Conservation (phyloP, 768 basidiomycete genomes). For the Xerocomellus intermedius region DNA sequence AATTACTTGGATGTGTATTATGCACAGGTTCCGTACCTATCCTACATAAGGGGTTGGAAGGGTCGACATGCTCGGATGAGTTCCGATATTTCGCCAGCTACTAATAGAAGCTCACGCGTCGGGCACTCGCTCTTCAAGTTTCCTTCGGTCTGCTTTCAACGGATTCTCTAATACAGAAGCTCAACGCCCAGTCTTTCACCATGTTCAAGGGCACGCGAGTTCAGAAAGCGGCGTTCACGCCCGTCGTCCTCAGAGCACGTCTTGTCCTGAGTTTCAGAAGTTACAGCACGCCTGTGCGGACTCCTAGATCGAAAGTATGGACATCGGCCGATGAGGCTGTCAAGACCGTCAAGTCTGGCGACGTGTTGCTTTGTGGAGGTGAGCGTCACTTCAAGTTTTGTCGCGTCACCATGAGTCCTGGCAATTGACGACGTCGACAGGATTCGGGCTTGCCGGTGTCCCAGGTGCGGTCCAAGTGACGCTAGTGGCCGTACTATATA, state of each 20-base stretch:
- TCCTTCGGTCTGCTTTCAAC: background rate
- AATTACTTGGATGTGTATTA: background rate
- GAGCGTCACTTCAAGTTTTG: conserved; percentile 20
- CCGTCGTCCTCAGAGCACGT: conserved; percentile 19
- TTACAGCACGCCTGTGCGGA: conserved; percentile 26
- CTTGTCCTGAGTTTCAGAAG: conserved; percentile 14
- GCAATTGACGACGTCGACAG: conserved; percentile 36
- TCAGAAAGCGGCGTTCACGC: conserved; percentile 13
- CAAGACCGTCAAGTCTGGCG: conserved; percentile 77
- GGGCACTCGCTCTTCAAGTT: background rate
- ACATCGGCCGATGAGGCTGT: conserved; percentile 79
- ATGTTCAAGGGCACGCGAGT: conserved; percentile 22
- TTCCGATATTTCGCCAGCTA: conserved; percentile 16
- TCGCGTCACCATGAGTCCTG: background rate
- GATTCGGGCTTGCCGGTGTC: conserved; percentile 88
- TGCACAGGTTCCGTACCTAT: no score
- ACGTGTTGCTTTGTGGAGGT: conserved; percentile 82
- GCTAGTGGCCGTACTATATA: background rate
- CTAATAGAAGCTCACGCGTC: background rate
- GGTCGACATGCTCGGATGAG: conserved; percentile 22
- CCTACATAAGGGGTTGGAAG: no score
- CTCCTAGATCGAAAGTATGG: conserved; percentile 69
- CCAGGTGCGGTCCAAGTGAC: conserved; percentile 51
- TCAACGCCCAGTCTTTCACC: background rate
- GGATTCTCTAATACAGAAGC: no score